Percentiles rank a stretch among this genome's conserved stretches.
These are phyloP conservation scores for Parsonsia alboflavescens DNA, from an alignment of 257 asterid species.

Conservation along the genomic window DNA sequence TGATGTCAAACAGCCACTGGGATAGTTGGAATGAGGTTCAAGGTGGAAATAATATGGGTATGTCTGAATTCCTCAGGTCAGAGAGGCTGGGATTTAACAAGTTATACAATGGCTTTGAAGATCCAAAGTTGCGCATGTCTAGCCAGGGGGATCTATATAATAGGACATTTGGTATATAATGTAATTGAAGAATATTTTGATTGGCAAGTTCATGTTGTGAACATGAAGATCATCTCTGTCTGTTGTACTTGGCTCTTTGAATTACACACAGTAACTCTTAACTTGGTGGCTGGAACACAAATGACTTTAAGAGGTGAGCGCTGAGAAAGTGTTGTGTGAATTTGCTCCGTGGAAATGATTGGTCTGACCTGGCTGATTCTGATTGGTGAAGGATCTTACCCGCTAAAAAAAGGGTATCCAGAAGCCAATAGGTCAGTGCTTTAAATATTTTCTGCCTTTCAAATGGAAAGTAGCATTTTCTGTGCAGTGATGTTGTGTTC, in stretches of 20 bases:
- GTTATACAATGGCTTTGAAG: conserved; percentile 65
- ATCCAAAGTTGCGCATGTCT: conserved; percentile 60
- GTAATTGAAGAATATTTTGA: conserved; percentile 10
- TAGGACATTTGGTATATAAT: conserved; percentile 69
- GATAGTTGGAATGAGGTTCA: conserved; percentile 72
- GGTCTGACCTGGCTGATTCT: conserved; percentile 41
- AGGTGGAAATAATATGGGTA: conserved; percentile 52
- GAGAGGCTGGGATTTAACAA: conserved; percentile 62
- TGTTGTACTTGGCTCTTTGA: conserved; percentile 8
- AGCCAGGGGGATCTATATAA: conserved; percentile 67
- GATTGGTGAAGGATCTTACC: conserved; percentile 69
- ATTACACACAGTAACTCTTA: conserved; percentile 9
- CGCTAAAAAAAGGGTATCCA: conserved; percentile 48
- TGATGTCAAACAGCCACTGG: conserved; percentile 78
- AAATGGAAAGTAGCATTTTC: neutral
- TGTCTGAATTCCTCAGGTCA: conserved; percentile 63
- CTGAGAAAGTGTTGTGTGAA: conserved; percentile 17
- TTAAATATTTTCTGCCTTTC: neutral
- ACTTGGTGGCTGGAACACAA: conserved; percentile 8
- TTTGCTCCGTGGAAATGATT: conserved; percentile 6
- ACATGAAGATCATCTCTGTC: conserved; percentile 2
- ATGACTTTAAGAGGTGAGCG: conserved; percentile 11
- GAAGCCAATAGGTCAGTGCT: conserved; percentile 43
- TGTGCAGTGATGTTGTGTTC: neutral
- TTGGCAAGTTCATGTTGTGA: conserved; percentile 8